Evolutionary conservation across 2,329 filamentous ascomycete genomes (phyloP), one percentile per base, ranked within the genome.

Genomic region (Pseudopyricularia javanii): DNA sequence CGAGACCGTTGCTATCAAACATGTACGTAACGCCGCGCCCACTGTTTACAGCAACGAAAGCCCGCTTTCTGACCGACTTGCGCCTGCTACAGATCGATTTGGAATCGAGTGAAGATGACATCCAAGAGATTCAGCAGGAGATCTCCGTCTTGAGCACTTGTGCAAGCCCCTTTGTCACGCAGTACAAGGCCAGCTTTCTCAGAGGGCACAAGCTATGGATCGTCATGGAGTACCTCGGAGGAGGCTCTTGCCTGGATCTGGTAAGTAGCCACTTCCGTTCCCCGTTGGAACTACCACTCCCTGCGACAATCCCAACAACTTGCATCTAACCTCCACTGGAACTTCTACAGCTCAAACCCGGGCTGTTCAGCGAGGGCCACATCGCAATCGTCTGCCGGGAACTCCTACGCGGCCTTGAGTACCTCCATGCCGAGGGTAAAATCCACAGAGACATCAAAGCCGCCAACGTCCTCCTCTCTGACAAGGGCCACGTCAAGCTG

Each of bases 141-240:
- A 97, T 98, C 60, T 86, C 89, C 3, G 86, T 98, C 33, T 76
- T 98, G 56, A 93, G 91, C 69, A 96, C 93, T 52, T 98, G 93
- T 73, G 86, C 87, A 59, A 96, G 91, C 66, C 86, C 87, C 49
- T 94, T 86, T 68, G 90, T 98, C 60, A 97, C 93, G 15, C 88
- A 95, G 66, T 98, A 98, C 76, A 94, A 91, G 67, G 87, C 88
- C 22, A 96, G 91, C 64, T 98, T 97, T 67, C 79, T 97, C n/a
- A 83, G 88, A 60, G 93, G 93, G 26, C 87, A 91, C 66, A 98
- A 97, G 71, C 74, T 98, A 74, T 98, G 93, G 93, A 98, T 98
- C 64, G 89, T 97, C 54, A 98, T 98, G 93, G 93, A 98, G 69
- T 98, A 86, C 64, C 74, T 98, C 11, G 93, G 93, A 6, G 93